A percentile compares a stretch with the other conserved stretches of the same genome.
phyloP scores from a whole-genome alignment of 1,284 basidiomycete species.

The Mycena citricolor region DNA sequence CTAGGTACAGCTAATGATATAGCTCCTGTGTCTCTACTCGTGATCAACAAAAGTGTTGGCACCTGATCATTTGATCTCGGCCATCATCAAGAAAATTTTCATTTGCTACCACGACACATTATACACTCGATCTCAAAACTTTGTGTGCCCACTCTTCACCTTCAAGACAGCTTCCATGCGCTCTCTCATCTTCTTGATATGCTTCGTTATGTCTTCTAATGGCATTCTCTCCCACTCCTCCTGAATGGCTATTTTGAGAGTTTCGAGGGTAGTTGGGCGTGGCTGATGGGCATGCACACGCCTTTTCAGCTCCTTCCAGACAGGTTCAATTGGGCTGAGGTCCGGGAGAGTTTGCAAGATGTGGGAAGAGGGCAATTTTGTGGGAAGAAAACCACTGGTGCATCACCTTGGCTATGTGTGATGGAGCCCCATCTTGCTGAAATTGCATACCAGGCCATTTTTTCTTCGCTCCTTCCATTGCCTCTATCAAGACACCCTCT shows the following conservation, averaged over 20 bases:
- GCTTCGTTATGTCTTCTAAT: not conserved
- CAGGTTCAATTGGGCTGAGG: slow-evolving; percentile 4
- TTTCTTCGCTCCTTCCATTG: not conserved
- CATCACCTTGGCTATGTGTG: slow-evolving; percentile 6
- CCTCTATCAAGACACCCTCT: not conserved
- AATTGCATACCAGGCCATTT: not conserved
- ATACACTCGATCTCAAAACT: no score
- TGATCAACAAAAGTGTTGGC: no score
- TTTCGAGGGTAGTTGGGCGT: not conserved
- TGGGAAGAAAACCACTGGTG: slow-evolving; percentile 3
- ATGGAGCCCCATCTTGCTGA: slow-evolving; percentile 11
- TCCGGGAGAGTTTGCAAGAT: slow-evolving; percentile 9
- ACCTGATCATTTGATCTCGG: no score
- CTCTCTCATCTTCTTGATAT: no score
- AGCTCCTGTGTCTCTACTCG: no score
- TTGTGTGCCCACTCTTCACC: no score
- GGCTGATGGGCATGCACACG: slow-evolving; percentile 1
- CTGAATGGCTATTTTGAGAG: not conserved
- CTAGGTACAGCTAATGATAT: no score
- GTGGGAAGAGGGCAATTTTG: slow-evolving; percentile 10
- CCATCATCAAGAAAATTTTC: no score
- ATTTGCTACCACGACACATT: no score
- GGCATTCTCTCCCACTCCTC: slow-evolving; percentile 1
- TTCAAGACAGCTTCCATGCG: no score
- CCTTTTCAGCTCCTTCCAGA: slow-evolving; percentile 8